Percentiles rank a stretch among this genome's conserved stretches.
Evolutionary conservation across 352 stramenopile genomes (phyloP).

Genomic region (Aphanomyces invadans): DNA sequence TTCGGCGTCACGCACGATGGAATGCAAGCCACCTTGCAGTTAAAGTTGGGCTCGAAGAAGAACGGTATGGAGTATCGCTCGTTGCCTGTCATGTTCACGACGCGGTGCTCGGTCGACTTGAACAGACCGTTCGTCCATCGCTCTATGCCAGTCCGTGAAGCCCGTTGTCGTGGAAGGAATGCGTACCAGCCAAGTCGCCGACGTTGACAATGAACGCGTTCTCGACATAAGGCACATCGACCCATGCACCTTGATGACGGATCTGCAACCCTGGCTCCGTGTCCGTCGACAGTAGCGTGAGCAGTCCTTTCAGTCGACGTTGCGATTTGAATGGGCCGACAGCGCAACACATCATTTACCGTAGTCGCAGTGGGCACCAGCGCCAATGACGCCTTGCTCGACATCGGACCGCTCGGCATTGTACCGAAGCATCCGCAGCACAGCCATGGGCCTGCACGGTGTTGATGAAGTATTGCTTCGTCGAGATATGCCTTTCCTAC

Average conservation of each 20-base stretch:
- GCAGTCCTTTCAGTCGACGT: conserved; percentile 34
- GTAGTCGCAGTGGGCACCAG: conserved; percentile 67
- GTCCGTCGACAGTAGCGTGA: conserved; percentile 63
- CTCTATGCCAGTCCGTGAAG: conserved; percentile 15
- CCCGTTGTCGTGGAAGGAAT: not conserved
- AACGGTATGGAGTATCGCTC: conserved; percentile 72
- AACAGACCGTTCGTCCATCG: conserved; percentile 26
- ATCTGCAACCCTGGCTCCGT: conserved; percentile 51
- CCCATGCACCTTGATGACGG: conserved; percentile 38
- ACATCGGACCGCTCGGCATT: conserved; percentile 56
- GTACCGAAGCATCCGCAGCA: conserved; percentile 68
- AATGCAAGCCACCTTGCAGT: conserved; percentile 55
- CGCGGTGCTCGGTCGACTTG: conserved; percentile 36
- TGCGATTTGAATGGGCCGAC: too few relatives aligned
- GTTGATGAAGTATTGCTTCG: conserved; percentile 8
- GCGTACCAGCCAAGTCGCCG: conserved; percentile 21
- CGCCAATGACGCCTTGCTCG: conserved; percentile 50
- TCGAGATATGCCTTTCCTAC: conserved; percentile 9
- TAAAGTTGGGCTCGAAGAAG: conserved; percentile 71
- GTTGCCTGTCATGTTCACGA: conserved; percentile 48
- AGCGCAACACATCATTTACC: conserved; percentile 15
- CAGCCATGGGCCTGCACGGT: conserved; percentile 44
- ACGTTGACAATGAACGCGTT: conserved; percentile 35
- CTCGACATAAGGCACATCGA: conserved; percentile 49
- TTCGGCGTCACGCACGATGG: conserved; percentile 44